These are phyloP conservation scores for Xanthoceras sorbifolium DNA, from an alignment of 345 rosid genomes.

Conservation along the genomic window DNA sequence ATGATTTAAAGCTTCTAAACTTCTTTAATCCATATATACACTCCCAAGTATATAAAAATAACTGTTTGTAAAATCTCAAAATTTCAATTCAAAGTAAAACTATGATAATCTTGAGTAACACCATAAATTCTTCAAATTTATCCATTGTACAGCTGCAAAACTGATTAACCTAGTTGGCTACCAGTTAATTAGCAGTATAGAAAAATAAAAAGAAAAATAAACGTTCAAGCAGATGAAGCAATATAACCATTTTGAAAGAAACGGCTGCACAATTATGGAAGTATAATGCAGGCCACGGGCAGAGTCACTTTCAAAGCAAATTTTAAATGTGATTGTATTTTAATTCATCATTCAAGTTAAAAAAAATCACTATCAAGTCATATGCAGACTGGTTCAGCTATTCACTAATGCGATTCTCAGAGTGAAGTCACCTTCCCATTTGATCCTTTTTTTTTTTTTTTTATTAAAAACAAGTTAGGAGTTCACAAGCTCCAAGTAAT, in stretches of 20 bases:
- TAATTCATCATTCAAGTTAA: not conserved
- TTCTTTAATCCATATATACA: not conserved
- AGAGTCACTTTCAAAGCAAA: not conserved
- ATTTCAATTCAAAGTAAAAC: not conserved
- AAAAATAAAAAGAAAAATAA: too few species aligned
- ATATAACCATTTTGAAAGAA: not conserved
- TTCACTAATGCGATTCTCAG: not conserved
- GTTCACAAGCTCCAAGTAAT: not conserved
- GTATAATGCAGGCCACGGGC: not conserved
- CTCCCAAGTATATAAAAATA: not conserved
- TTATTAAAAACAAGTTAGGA: not conserved
- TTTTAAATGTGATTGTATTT: not conserved
- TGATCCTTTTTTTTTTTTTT: not conserved
- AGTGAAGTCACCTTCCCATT: not conserved
- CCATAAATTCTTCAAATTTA: not conserved
- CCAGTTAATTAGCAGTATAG: not conserved
- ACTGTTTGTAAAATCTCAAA: not conserved
- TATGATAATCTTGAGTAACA: not conserved
- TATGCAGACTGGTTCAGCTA: not conserved
- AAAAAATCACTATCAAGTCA: not conserved
- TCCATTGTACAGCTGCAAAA: not conserved
- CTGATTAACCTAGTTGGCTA: not conserved
- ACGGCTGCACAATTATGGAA: not conserved
- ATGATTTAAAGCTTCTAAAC: not conserved
- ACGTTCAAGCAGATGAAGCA: not conserved